phyloP scores from a whole-genome alignment of 192 early-diverging fungal genomes.

The Spinellus fusiger region DNA sequence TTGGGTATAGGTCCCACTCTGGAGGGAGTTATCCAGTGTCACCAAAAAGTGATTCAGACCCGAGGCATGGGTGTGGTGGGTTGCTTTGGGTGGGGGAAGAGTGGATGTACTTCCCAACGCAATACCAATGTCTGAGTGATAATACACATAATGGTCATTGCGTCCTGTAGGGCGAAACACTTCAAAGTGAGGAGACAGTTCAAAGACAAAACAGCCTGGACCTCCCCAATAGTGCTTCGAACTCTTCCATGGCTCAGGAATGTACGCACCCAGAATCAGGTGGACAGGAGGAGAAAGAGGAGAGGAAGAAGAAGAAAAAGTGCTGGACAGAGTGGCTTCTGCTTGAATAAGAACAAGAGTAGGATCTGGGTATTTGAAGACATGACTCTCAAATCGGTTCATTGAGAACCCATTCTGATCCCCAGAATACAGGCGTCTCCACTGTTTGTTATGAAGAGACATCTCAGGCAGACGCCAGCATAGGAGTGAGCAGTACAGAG shows the following conservation, averaged over 20 bases:
- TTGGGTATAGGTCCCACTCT: constrained; percentile 35
- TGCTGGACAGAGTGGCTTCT: constrained; percentile 5
- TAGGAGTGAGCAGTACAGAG: constrained; percentile 30
- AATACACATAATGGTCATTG: constrained; percentile 26
- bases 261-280: constrained; percentile 42
- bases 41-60: constrained; percentile 32
- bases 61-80: not conserved
- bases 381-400: constrained; percentile 46
- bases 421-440: constrained; percentile 41
- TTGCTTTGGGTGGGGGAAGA: not conserved
- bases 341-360: constrained; percentile 41
- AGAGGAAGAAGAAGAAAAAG: not conserved
- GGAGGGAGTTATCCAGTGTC: constrained; percentile 42
- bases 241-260: constrained; percentile 48
- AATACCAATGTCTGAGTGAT: constrained; percentile 26
- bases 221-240: constrained; percentile 44
- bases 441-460: constrained; percentile 16
- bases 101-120: constrained; percentile 23
- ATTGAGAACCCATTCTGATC: constrained; percentile 49
- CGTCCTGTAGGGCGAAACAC: constrained; percentile 29
- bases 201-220: constrained; percentile 39
- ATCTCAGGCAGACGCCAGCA: constrained; percentile 40
- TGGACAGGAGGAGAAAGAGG: constrained; percentile 9
- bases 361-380: constrained; percentile 54
- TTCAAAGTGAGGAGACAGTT: constrained; percentile 41